Conservation (phyloP, 2,329 filamentous ascomycete genomes). For the Westerdykella aurantiaca region DNA sequence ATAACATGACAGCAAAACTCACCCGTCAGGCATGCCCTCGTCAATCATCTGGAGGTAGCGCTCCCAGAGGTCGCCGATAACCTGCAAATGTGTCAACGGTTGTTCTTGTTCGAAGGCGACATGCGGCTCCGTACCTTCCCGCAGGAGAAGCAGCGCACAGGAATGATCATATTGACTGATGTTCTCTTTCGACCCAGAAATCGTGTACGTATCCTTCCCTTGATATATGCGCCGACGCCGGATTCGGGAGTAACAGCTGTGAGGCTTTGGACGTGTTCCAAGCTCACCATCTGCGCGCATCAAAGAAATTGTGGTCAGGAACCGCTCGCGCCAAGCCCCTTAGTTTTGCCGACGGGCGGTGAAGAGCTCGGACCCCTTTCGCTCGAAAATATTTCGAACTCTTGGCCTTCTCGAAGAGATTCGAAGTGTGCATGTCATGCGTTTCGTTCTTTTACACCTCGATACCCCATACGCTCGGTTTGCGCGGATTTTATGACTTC, state of each 20-base stretch:
- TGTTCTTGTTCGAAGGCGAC: slow-evolving; percentile 3
- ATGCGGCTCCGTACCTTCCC: slow-evolving; percentile 67
- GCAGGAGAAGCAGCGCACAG: slow-evolving; percentile 96
- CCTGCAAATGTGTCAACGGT: slow-evolving; percentile 51
- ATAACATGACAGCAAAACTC: slow-evolving; percentile 6
- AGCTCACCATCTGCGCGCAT: slow-evolving; percentile 1
- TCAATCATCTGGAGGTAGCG: slow-evolving; percentile 84
- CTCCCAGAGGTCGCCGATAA: slow-evolving; percentile 96
- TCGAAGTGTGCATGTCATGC: not conserved
- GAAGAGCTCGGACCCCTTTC: slow-evolving; percentile 25
- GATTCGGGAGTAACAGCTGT: not conserved
- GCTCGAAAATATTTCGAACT: slow-evolving; percentile 23
- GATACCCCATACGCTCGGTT: not conserved
- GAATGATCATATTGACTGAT: slow-evolving; percentile 80
- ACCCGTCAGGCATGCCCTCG: slow-evolving; percentile 30
- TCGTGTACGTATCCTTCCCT: not conserved
- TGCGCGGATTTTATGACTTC: not conserved
- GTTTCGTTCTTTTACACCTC: not conserved
- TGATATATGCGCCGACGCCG: not conserved
- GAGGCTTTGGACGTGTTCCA: not conserved
- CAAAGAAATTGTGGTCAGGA: slow-evolving; percentile 30
- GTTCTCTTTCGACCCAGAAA: no score
- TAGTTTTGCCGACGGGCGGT: slow-evolving; percentile 19
- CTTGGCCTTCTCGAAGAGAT: slow-evolving; percentile 3
- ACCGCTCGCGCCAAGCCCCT: slow-evolving; percentile 15